Conservation (phyloP, 192 early-diverging fungal species). For the Cladochytrium replicatum region DNA sequence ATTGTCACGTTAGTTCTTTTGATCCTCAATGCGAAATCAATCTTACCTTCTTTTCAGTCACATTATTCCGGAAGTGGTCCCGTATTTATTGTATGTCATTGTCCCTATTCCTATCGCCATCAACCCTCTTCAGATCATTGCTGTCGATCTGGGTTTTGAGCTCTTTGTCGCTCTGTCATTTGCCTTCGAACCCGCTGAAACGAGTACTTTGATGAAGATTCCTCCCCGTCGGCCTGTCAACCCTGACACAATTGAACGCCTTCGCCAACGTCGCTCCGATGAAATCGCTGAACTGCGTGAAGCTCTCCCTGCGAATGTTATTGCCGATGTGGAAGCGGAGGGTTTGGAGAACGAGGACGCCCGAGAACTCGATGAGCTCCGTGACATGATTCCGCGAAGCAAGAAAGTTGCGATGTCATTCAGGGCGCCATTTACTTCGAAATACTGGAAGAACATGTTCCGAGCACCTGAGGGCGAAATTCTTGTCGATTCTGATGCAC, state of each 20-base stretch:
- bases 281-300: slow-evolving; percentile 4
- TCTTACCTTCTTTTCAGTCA: too few species aligned
- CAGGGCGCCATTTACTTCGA: not conserved
- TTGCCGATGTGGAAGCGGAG: not conserved
- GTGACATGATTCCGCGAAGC: too few species aligned
- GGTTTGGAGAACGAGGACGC: too few species aligned
- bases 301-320: not conserved
- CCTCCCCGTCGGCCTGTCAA: slow-evolving; percentile 86
- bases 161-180: slow-evolving; percentile 66
- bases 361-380: too few species aligned
- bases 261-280: slow-evolving; percentile 36
- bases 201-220: slow-evolving; percentile 70
- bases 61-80: not conserved
- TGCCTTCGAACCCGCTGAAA: slow-evolving; percentile 88
- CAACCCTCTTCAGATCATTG: slow-evolving; percentile 73
- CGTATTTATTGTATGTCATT: slow-evolving; percentile 64
- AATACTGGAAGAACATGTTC: slow-evolving; percentile 32
- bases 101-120: slow-evolving; percentile 80
- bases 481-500: slow-evolving; percentile 70
- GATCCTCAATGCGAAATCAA: too few species aligned
- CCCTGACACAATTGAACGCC: slow-evolving; percentile 54
- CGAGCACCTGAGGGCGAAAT: slow-evolving; percentile 71
- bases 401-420: too few species aligned
- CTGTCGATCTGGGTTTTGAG: slow-evolving; percentile 93
- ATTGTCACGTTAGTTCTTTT: slow-evolving; percentile 66